A percentile compares a stretch with the other conserved stretches of the same genome.
These are phyloP conservation scores for Penicillium frequentans DNA, from an alignment of 2,329 filamentous ascomycete genomes.

Conservation along the genomic window DNA sequence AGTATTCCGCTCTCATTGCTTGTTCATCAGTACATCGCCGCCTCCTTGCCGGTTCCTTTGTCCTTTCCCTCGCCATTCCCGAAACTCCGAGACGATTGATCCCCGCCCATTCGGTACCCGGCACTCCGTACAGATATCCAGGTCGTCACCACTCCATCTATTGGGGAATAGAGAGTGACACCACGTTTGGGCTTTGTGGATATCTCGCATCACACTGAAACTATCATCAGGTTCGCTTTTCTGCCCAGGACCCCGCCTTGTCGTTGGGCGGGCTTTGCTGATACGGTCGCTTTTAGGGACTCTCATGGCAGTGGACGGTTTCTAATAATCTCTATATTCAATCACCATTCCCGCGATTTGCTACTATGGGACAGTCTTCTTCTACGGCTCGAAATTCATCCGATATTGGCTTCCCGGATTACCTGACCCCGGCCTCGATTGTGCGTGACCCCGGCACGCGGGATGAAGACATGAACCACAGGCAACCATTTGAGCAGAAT, in stretches of 20 bases:
- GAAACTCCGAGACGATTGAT: neutral
- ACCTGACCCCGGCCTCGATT: slow-evolving; percentile 19
- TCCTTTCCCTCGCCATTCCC: neutral
- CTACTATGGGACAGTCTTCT: slow-evolving; percentile 47
- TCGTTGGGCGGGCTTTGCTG: neutral
- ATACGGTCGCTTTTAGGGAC: slow-evolving; percentile 11
- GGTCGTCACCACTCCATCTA: neutral
- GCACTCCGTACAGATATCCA: neutral
- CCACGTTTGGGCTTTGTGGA: neutral
- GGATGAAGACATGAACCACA: slow-evolving; percentile 38
- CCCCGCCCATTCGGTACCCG: neutral
- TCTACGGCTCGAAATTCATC: slow-evolving; percentile 41
- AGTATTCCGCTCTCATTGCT: neutral
- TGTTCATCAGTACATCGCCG: neutral
- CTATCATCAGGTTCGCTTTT: neutral
- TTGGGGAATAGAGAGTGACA: neutral
- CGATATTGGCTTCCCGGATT: slow-evolving; percentile 26
- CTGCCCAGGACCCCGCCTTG: neutral
- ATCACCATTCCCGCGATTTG: slow-evolving; percentile 16
- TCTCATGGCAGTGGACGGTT: slow-evolving; percentile 32
- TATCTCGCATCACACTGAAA: neutral
- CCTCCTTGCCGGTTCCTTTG: neutral
- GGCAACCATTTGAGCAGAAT: slow-evolving; percentile 28
- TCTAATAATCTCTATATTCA: slow-evolving; percentile 25
- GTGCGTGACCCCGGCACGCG: slow-evolving; percentile 25